A percentile compares a stretch with the other conserved stretches of the same genome.
Evolutionary conservation across 192 early-diverging fungal species (phyloP).

Genomic region (Dissophora globulifera): DNA sequence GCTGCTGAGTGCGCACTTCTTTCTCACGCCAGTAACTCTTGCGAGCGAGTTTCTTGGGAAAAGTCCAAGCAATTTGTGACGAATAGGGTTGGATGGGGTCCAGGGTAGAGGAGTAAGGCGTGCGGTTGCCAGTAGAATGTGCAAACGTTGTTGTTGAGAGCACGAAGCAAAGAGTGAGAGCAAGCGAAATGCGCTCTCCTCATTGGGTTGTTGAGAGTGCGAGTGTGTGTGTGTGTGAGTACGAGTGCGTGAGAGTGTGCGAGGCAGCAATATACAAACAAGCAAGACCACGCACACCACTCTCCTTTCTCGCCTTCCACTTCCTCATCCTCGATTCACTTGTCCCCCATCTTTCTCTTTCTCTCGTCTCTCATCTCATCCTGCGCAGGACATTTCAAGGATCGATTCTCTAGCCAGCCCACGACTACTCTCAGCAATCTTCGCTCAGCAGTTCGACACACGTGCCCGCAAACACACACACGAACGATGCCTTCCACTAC

Average conservation of each 20-base stretch:
- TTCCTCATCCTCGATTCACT: not conserved
- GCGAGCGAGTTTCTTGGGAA: slow-evolving; percentile 8
- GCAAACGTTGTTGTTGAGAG: too few species aligned
- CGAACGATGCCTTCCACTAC: slow-evolving; percentile 23
- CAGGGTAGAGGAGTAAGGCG: too few species aligned
- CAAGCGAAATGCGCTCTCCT: not conserved
- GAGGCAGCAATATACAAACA: too few species aligned
- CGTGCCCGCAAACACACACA: slow-evolving; percentile 4
- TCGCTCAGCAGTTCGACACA: not conserved
- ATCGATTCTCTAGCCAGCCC: not conserved
- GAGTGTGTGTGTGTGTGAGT: not conserved
- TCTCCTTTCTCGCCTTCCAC: not conserved
- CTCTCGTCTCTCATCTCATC: not conserved
- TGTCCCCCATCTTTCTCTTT: not conserved
- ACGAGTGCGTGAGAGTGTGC: too few species aligned
- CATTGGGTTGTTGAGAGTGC: not conserved
- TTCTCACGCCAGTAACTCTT: not conserved
- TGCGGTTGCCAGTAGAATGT: too few species aligned
- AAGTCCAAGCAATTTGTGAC: too few species aligned
- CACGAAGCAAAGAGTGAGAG: not conserved
- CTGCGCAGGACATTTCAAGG: not conserved
- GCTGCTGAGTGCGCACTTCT: too few species aligned
- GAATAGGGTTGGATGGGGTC: too few species aligned
- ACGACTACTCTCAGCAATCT: not conserved
- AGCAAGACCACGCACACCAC: too few species aligned